A percentile compares a stretch with the other conserved stretches of the same genome.
These are phyloP conservation scores for Paramyrothecium roridum DNA, from an alignment of 2,329 filamentous ascomycete species.

Conservation along the genomic window DNA sequence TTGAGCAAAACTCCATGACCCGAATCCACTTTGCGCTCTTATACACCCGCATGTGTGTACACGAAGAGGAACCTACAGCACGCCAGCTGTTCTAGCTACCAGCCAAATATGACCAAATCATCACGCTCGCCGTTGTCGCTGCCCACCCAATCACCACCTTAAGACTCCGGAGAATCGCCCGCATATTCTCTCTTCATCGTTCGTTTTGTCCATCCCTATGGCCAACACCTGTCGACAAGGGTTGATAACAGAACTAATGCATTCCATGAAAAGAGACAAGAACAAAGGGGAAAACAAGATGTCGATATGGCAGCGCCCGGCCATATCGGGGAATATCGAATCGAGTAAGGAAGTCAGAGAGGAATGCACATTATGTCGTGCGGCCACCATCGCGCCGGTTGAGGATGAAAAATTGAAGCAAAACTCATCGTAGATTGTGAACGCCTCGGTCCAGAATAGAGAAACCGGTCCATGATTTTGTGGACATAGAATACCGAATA, in stretches of 20 bases:
- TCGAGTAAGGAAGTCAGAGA: not conserved
- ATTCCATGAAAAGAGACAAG: not conserved
- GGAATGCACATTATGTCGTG: too few relatives aligned
- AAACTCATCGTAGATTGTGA: not conserved
- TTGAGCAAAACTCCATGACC: not conserved
- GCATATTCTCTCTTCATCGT: constrained; percentile 7
- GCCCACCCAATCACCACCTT: constrained; percentile 7
- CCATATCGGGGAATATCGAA: not conserved
- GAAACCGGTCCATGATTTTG: too few relatives aligned
- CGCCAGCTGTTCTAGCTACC: not conserved
- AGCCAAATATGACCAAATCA: constrained; percentile 2
- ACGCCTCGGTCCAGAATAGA: not conserved
- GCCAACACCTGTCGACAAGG: constrained; percentile 4
- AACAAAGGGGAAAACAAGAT: constrained; percentile 6
- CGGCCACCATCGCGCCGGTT: not conserved
- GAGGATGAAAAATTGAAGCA: not conserved
- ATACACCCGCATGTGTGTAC: not conserved
- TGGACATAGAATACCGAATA: too few relatives aligned
- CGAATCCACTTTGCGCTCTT: not conserved
- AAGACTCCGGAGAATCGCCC: constrained; percentile 1
- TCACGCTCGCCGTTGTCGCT: constrained; percentile 7
- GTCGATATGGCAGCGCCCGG: not conserved
- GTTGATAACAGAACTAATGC: constrained; percentile 6
- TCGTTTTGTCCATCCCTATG: constrained; percentile 10
- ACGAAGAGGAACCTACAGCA: not conserved